phyloP scores from a whole-genome alignment of 139 green algal species.

The Trebouxia sp. region DNA sequence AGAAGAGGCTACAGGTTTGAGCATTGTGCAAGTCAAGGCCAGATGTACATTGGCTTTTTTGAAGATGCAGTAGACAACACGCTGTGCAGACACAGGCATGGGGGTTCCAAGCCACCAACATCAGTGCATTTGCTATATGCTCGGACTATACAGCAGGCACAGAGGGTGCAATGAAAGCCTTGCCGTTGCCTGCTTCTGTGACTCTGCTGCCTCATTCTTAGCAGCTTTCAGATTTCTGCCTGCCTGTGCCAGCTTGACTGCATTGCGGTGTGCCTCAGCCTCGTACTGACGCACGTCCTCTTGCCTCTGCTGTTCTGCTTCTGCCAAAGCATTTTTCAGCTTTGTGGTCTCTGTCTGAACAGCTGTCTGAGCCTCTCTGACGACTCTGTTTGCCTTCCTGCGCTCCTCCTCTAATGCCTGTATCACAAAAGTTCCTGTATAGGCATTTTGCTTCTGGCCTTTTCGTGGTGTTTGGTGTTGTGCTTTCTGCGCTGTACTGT shows the following conservation, averaged over 20 bases:
- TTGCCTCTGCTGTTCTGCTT: slow-evolving; percentile 1
- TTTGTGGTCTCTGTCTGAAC: background rate
- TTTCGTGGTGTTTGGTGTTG: too few relatives aligned
- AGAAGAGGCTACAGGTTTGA: too few relatives aligned
- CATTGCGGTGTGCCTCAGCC: slow-evolving; percentile 2
- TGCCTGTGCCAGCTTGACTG: background rate
- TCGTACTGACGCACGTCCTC: slow-evolving; percentile 18
- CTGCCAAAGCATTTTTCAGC: background rate
- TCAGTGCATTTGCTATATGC: too few relatives aligned
- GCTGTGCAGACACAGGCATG: too few relatives aligned
- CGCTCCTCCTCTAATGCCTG: background rate
- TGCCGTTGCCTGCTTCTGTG: background rate
- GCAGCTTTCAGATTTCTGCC: slow-evolving; percentile 17
- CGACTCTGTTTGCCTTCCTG: background rate
- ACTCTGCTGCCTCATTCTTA: slow-evolving; percentile 5
- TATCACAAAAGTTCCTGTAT: background rate
- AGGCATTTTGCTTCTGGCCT: too few relatives aligned
- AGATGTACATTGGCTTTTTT: too few relatives aligned
- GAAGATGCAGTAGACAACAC: too few relatives aligned
- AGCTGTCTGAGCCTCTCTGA: background rate
- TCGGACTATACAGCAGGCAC: too few relatives aligned
- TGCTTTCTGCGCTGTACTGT: too few relatives aligned
- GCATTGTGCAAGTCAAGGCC: too few relatives aligned
- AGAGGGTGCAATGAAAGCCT: too few relatives aligned
- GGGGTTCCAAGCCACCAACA: too few relatives aligned